These are phyloP conservation scores for Candida albicans DNA, from an alignment of 1,139 yeast genomes.

Conservation along the genomic window DNA sequence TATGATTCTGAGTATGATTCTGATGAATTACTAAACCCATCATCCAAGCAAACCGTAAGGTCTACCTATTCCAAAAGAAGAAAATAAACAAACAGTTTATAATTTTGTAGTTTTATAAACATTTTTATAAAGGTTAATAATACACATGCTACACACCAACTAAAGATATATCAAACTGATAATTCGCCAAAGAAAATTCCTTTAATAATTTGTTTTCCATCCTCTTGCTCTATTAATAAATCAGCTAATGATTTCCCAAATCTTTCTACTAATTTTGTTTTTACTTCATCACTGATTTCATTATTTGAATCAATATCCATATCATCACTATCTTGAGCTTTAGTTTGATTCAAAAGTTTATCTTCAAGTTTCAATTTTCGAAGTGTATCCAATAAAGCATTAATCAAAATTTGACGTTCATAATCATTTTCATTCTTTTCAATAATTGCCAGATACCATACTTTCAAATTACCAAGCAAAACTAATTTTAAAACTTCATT, in stretches of 20 bases:
- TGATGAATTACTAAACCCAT: constrained; percentile 16
- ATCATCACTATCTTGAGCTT: constrained; percentile 16
- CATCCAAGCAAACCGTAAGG: constrained; percentile 4
- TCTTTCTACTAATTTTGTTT: constrained; percentile 50
- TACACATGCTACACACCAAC: constrained; percentile 12
- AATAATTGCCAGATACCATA: constrained; percentile 68
- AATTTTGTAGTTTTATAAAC: neutral
- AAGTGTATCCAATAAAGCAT: constrained; percentile 57
- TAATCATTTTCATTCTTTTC: constrained; percentile 36
- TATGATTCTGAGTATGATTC: constrained; percentile 16
- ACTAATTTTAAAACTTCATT: constrained; percentile 84
- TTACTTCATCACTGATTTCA: constrained; percentile 42
- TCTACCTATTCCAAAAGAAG: constrained; percentile 12
- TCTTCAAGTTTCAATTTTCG: constrained; percentile 39
- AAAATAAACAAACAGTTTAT: neutral
- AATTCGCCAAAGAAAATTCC: constrained; percentile 81
- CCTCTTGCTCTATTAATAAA: constrained; percentile 49
- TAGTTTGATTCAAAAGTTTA: neutral
- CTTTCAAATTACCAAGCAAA: constrained; percentile 77
- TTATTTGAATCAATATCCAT: constrained; percentile 28
- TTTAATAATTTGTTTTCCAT: constrained; percentile 55
- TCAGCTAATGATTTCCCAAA: constrained; percentile 63
- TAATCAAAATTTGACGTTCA: constrained; percentile 48
- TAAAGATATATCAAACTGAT: constrained; percentile 18
- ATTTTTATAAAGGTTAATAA: constrained; percentile 6